Evolutionary conservation across 2,329 filamentous ascomycete species (phyloP), one percentile per base, ranked within the genome.

Genomic region (Pseudocercospora musae): DNA sequence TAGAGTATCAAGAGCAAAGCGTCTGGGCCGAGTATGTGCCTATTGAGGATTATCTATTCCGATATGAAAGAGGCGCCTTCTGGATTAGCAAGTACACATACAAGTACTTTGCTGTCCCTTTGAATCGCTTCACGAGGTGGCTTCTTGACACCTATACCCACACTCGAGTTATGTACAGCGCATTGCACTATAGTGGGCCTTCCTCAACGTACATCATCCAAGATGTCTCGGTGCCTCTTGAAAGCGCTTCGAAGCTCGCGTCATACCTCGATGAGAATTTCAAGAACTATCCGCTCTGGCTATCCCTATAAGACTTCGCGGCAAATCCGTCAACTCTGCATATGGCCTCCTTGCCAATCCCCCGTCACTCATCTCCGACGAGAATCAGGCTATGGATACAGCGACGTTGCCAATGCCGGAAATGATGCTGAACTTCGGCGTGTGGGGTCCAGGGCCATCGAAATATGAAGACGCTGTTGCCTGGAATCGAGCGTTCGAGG

Each of bases 41-140:
- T 37, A 15, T 37, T n/a, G 13, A 37, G 9, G 33, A 37, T 7
- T 37, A 37, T n/a, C 75, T 87, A 4, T 87, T 87, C 69, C 80
- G 84, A 3, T 86, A 88, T 69, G 86, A 89, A 69, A 78, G 87
- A 1, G 86, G 84, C 9, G 85, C 82, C 0, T 89, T 89, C 73
- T 89, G 86, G 87, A 83, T 82, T 0, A 86, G 84, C 1, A 74
- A 76, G 1, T 84, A 83, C 23, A 85, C 85, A 1, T 88, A 85
- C 73, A 75, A 80, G 1, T 88, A 87, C 69, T 87, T 87, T 73
- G 68, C 78, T 15, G 79, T 81, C 0, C 86, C 86, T 0, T 88
- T 88, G 76, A 87, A 82, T 64, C 76, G 74, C 11, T 70, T 86
- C 49, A 85, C 83, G 4, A 37, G 33, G 6, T 37, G 33, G 33